Conservation (phyloP, 176 grass and related monocot species). For the Aegilops longissima region DNA sequence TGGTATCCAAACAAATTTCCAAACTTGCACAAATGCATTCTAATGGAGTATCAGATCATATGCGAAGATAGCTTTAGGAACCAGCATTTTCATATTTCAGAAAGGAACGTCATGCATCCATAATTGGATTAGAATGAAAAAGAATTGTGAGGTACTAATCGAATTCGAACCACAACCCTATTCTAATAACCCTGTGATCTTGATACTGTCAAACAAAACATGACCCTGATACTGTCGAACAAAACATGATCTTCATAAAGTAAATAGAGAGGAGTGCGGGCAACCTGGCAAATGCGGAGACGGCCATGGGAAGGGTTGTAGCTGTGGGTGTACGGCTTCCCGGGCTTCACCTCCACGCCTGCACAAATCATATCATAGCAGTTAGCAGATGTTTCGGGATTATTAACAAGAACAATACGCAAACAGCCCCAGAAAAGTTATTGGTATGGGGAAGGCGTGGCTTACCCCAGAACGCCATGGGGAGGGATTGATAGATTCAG, state of each 20-base stretch:
- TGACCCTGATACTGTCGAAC: background rate
- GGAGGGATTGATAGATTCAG: background rate
- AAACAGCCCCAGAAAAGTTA: background rate
- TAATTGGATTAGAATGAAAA: background rate
- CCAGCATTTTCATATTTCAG: background rate
- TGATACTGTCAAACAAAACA: background rate
- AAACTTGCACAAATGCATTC: background rate
- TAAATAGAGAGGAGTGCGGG: background rate
- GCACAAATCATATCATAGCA: background rate
- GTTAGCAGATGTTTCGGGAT: background rate
- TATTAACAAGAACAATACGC: background rate
- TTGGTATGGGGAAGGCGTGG: background rate
- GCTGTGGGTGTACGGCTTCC: constrained; percentile 74
- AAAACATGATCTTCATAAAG: background rate
- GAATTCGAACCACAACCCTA: background rate
- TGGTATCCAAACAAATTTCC: background rate
- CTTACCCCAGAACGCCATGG: constrained; percentile 81
- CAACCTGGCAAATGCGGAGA: constrained; percentile 81
- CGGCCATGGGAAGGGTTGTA: constrained; percentile 63
- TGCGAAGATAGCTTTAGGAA: background rate
- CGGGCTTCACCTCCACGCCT: constrained; percentile 90
- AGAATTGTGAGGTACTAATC: background rate
- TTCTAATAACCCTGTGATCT: background rate
- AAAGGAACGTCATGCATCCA: background rate
- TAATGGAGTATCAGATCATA: background rate